A percentile compares a stretch with the other conserved stretches of the same genome.
Evolutionary conservation across 2,329 filamentous ascomycete species (phyloP).

Genomic region (Apiospora phragmitis): DNA sequence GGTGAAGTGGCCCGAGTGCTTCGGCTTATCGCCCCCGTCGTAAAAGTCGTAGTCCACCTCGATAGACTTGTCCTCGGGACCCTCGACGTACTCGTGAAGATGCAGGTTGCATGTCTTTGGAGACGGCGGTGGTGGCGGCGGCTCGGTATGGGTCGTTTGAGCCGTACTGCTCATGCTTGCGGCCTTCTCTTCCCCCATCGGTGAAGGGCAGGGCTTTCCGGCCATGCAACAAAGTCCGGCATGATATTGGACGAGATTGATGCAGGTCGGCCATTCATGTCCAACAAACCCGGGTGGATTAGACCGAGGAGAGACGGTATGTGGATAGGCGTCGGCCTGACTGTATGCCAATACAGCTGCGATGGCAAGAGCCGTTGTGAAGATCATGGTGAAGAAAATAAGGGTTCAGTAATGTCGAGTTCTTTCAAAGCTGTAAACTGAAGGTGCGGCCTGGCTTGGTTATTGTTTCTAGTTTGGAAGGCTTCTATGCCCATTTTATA

Average conservation of each 20-base stretch:
- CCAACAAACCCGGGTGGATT: background rate
- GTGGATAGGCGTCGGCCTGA: background rate
- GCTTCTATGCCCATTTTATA: background rate
- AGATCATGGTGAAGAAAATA: background rate
- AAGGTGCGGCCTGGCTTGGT: background rate
- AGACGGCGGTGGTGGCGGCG: background rate
- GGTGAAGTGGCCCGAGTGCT: background rate
- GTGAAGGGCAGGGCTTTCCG: background rate
- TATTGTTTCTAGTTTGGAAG: background rate
- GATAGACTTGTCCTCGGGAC: background rate
- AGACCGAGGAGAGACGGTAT: background rate
- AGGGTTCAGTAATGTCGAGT: background rate
- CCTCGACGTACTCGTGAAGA: background rate
- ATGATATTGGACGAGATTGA: background rate
- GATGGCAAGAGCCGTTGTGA: background rate
- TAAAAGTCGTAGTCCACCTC: background rate
- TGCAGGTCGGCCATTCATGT: background rate
- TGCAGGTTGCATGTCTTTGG: slow-evolving; percentile 7
- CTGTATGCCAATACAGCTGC: background rate
- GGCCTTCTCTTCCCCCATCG: background rate
- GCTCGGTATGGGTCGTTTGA: background rate
- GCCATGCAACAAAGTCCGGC: background rate
- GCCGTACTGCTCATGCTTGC: background rate
- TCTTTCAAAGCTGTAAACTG: background rate
- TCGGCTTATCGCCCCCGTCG: background rate